These are phyloP conservation scores for Phylloporus scabripes DNA, from an alignment of 768 basidiomycete genomes.

Conservation along the genomic window DNA sequence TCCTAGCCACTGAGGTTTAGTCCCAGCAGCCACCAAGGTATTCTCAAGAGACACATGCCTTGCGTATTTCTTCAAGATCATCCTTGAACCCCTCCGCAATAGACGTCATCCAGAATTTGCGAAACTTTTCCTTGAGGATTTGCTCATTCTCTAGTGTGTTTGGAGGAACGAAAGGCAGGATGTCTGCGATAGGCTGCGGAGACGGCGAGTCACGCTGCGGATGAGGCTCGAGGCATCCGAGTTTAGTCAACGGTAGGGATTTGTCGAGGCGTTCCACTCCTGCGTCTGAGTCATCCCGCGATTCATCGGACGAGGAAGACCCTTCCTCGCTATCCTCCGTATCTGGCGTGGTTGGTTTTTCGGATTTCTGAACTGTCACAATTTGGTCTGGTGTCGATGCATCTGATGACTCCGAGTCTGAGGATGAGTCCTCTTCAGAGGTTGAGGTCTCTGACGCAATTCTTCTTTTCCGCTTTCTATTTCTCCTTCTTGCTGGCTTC, in stretches of 20 bases:
- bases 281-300: constrained; percentile 1
- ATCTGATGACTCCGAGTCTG: constrained; percentile 5
- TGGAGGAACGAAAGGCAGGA: constrained; percentile 56
- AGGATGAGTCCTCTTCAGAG: constrained; percentile 30
- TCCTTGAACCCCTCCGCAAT: constrained; percentile 47
- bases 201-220: constrained; percentile 23
- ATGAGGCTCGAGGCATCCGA: neutral
- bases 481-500: constrained; percentile 39
- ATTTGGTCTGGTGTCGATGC: constrained; percentile 6
- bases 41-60: constrained; percentile 43
- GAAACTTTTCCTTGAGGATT: constrained; percentile 58
- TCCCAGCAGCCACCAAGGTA: neutral
- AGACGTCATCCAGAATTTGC: constrained; percentile 84
- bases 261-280: constrained; percentile 4
- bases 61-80: constrained; percentile 78
- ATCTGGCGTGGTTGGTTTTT: constrained; percentile 1
- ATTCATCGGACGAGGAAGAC: constrained; percentile 19
- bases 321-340: constrained; percentile 5
- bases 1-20: constrained; percentile 36
- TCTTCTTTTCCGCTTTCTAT: constrained; percentile 51
- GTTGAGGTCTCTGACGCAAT: constrained; percentile 40
- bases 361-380: constrained; percentile 4
- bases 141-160: constrained; percentile 42
- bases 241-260: neutral
- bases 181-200: constrained; percentile 17